Evolutionary conservation across 805 yeast species (phyloP).

Genomic region (Pichia sporocuriosa): DNA sequence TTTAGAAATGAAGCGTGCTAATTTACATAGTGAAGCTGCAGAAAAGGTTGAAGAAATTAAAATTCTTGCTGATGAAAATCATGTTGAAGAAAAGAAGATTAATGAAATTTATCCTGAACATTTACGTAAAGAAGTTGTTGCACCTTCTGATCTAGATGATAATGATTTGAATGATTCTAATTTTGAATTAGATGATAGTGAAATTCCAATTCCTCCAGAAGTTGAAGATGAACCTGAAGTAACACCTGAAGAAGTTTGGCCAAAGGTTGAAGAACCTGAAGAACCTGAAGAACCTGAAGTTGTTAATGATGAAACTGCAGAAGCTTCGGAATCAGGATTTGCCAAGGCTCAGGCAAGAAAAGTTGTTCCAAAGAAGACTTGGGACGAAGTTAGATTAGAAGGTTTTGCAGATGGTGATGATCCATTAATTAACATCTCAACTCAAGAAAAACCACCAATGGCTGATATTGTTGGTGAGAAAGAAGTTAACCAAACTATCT

Average conservation of each 20-base stretch:
- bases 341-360: slow-evolving; percentile 17
- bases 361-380: slow-evolving; percentile 22
- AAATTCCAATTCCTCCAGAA: slow-evolving; percentile 24
- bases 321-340: slow-evolving; percentile 27
- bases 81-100: slow-evolving; percentile 39
- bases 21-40: slow-evolving; percentile 36
- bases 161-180: slow-evolving; percentile 25
- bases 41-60: slow-evolving; percentile 32
- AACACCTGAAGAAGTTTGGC: slow-evolving; percentile 19
- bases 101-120: slow-evolving; percentile 48
- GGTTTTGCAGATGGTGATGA: slow-evolving; percentile 30
- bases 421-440: slow-evolving; percentile 31
- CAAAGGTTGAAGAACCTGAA: slow-evolving; percentile 12
- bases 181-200: slow-evolving; percentile 23
- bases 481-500: slow-evolving; percentile 14
- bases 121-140: slow-evolving; percentile 31
- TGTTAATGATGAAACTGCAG: slow-evolving; percentile 26
- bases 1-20: slow-evolving; percentile 37
- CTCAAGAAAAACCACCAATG: slow-evolving; percentile 35
- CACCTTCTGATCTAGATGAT: slow-evolving; percentile 23
- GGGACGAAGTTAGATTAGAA: slow-evolving; percentile 24
- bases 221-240: slow-evolving; percentile 22
- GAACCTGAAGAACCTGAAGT: slow-evolving; percentile 26
- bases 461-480: slow-evolving; percentile 21
- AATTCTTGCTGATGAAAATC: slow-evolving; percentile 31